Evolutionary conservation across 192 early-diverging fungal genomes (phyloP).

Genomic region (Backusella sp.): DNA sequence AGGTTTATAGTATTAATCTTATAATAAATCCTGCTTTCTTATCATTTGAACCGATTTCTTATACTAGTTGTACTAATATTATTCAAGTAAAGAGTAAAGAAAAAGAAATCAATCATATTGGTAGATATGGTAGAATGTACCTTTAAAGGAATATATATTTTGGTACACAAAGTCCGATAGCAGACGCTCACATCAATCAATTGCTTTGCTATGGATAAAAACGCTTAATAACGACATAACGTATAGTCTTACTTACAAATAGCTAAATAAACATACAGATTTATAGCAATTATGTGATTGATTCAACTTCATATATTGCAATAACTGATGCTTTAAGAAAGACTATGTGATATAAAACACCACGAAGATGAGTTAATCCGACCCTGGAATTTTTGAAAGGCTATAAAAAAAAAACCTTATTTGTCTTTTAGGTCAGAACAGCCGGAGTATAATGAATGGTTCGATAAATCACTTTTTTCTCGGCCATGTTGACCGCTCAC

Average conservation of each 20-base stretch:
- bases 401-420: neutral
- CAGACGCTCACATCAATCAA: neutral
- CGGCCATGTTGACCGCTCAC: neutral
- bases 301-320: too few relatives aligned
- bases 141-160: neutral
- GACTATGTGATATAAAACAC: neutral
- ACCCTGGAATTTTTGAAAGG: neutral
- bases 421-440: neutral
- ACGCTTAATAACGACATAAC: neutral
- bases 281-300: neutral
- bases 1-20: neutral
- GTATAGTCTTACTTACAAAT: neutral
- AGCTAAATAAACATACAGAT: too few relatives aligned
- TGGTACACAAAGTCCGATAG: neutral
- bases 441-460: constrained; percentile 1
- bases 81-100: neutral
- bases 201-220: neutral
- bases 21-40: neutral
- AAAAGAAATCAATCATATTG: neutral
- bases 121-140: neutral
- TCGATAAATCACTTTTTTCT: neutral
- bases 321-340: neutral
- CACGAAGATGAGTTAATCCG: neutral
- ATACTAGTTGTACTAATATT: neutral
- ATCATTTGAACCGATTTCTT: neutral